Percentiles rank a stretch among this genome's conserved stretches.
phyloP scores from a whole-genome alignment of 164 flowering plant genomes.

The Sedum album region DNA sequence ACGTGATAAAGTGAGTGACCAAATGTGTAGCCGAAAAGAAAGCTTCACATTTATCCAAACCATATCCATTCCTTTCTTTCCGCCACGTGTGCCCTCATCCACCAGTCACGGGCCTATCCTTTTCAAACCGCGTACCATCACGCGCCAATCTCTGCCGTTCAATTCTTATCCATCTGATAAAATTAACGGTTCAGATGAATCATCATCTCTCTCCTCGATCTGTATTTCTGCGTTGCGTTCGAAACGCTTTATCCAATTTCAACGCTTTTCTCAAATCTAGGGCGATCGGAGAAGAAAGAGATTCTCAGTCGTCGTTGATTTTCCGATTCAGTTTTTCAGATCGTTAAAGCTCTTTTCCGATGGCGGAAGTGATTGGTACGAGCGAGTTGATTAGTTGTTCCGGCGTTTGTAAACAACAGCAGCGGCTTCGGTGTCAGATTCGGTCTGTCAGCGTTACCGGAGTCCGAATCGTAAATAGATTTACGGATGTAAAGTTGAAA shows the following conservation, averaged over 20 bases:
- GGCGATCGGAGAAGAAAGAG: background rate
- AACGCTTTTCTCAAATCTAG: background rate
- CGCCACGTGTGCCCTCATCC: background rate
- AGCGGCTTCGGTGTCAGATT: conserved; percentile 3
- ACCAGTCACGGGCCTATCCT: background rate
- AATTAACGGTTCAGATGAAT: background rate
- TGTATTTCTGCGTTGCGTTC: background rate
- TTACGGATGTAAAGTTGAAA: conserved; percentile 17
- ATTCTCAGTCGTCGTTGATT: background rate
- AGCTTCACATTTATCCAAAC: background rate
- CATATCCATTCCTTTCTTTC: background rate
- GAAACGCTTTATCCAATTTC: background rate
- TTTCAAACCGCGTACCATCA: background rate
- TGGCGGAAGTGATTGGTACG: conserved; percentile 29
- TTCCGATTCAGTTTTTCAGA: background rate
- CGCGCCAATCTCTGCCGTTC: background rate
- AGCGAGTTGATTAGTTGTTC: conserved; percentile 15
- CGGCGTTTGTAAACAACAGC: conserved; percentile 10
- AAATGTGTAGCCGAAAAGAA: background rate
- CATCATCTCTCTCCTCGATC: background rate
- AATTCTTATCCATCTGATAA: background rate
- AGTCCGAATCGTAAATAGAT: conserved; percentile 12
- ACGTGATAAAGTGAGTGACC: background rate
- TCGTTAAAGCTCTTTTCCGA: background rate
- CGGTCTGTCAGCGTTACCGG: conserved; percentile 1